phyloP scores from a whole-genome alignment of 805 yeast genomes.

The Kodamaea hsintzibuensis region DNA sequence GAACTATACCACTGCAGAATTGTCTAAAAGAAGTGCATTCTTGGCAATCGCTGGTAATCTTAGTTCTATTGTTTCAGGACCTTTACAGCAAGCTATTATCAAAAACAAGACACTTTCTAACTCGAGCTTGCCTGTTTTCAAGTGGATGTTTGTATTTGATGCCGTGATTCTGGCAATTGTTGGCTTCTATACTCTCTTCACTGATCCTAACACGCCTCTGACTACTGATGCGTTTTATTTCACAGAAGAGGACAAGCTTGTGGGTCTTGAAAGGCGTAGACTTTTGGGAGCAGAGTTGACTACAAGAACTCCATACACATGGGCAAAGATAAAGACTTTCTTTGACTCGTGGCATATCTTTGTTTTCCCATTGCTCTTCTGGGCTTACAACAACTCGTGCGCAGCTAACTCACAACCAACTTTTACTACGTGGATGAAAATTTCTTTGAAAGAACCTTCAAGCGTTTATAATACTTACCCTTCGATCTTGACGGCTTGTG shows the following conservation, averaged over 20 bases:
- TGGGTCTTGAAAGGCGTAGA: slow-evolving; percentile 47
- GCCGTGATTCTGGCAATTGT: slow-evolving; percentile 38
- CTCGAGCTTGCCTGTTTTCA: slow-evolving; percentile 32
- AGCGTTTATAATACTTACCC: slow-evolving; percentile 36
- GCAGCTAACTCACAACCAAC: slow-evolving; percentile 37
- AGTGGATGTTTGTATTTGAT: slow-evolving; percentile 50
- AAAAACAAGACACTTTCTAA: slow-evolving; percentile 15
- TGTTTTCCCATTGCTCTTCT: slow-evolving; percentile 42
- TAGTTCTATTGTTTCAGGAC: slow-evolving; percentile 39
- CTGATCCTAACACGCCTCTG: slow-evolving; percentile 49
- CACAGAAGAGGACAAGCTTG: slow-evolving; percentile 40
- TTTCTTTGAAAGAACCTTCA: slow-evolving; percentile 25
- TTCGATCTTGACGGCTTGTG: slow-evolving; percentile 29
- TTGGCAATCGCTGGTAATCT: slow-evolving; percentile 37
- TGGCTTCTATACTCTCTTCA: slow-evolving; percentile 43
- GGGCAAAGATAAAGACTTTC: slow-evolving; percentile 39
- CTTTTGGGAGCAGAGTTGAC: slow-evolving; percentile 41
- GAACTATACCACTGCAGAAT: slow-evolving; percentile 34
- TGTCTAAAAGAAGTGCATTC: slow-evolving; percentile 35
- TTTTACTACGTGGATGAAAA: slow-evolving; percentile 39
- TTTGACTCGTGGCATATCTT: slow-evolving; percentile 52
- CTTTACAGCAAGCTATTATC: slow-evolving; percentile 33
- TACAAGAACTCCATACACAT: slow-evolving; percentile 41
- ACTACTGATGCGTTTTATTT: slow-evolving; percentile 45
- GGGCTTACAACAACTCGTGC: slow-evolving; percentile 37